These are phyloP conservation scores for Penicillium manginii DNA, from an alignment of 495 filamentous ascomycete genomes.

Conservation along the genomic window DNA sequence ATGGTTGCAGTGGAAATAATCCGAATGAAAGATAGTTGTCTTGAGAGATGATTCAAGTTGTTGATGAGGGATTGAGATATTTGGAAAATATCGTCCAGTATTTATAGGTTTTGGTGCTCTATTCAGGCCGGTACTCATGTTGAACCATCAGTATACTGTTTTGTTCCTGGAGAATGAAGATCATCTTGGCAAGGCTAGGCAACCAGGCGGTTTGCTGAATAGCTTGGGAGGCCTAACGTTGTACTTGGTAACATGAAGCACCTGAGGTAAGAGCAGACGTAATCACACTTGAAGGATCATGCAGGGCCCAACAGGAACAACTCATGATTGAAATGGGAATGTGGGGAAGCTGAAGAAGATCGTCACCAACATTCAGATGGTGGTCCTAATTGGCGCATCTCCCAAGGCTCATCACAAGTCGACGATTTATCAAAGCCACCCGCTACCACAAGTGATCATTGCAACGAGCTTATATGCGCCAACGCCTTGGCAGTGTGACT, in stretches of 20 bases:
- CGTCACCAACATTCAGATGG: constrained; percentile 1
- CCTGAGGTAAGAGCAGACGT: background rate
- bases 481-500: constrained; percentile 2
- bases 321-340: constrained; percentile 7
- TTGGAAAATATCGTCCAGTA: background rate
- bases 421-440: background rate
- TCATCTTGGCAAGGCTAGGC: constrained; percentile 14
- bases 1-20: constrained; percentile 4
- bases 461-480: constrained; percentile 1
- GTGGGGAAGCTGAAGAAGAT: constrained; percentile 7
- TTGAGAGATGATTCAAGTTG: constrained; percentile 3
- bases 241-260: background rate
- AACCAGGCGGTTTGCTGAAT: constrained; percentile 6
- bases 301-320: constrained; percentile 8
- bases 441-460: constrained; percentile 5
- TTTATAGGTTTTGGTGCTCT: background rate
- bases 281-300: constrained; percentile 14
- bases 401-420: constrained; percentile 1
- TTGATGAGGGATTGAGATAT: constrained; percentile 5
- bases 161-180: constrained; percentile 8
- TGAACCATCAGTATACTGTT: background rate
- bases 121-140: background rate
- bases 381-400: constrained; percentile 10
- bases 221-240: constrained; percentile 10
- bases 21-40: constrained; percentile 1